Conservation (phyloP, 768 basidiomycete genomes). For the Boletellus ananas region DNA sequence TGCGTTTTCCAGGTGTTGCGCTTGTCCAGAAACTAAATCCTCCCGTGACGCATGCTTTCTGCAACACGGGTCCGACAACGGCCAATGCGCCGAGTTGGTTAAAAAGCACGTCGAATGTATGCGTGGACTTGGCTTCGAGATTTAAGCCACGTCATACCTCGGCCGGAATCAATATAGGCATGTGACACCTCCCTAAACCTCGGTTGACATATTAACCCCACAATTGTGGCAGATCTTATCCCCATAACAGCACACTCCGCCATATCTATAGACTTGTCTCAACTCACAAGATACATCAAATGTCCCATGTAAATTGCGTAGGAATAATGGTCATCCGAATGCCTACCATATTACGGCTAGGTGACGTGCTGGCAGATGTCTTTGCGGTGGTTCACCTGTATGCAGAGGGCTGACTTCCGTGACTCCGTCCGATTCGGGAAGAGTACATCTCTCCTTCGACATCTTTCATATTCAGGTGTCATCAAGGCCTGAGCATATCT, state of each 20-base stretch:
- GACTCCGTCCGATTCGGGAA: neutral
- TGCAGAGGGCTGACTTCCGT: neutral
- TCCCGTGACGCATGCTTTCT: conserved; percentile 95
- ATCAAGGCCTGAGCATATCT: neutral
- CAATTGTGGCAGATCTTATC: neutral
- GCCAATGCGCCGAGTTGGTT: conserved; percentile 79
- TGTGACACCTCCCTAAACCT: neutral
- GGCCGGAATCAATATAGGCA: neutral
- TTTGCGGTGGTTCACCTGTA: neutral
- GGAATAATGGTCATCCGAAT: neutral
- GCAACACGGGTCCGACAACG: conserved; percentile 57
- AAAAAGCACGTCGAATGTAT: conserved; percentile 87
- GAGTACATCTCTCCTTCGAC: neutral
- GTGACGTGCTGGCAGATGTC: neutral
- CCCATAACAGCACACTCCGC: no score
- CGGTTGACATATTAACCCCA: neutral
- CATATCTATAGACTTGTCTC: conserved; percentile 6
- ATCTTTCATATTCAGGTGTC: neutral
- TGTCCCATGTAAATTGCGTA: neutral
- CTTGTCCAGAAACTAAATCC: conserved; percentile 90
- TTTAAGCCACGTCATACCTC: conserved; percentile 35
- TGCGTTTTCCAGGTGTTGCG: conserved; percentile 71
- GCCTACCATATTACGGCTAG: neutral
- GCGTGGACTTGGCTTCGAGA: conserved; percentile 84
- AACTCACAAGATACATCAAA: neutral